These are phyloP conservation scores for Colletotrichum plurivorum DNA, from an alignment of 2,329 filamentous ascomycete species.

Conservation along the genomic window DNA sequence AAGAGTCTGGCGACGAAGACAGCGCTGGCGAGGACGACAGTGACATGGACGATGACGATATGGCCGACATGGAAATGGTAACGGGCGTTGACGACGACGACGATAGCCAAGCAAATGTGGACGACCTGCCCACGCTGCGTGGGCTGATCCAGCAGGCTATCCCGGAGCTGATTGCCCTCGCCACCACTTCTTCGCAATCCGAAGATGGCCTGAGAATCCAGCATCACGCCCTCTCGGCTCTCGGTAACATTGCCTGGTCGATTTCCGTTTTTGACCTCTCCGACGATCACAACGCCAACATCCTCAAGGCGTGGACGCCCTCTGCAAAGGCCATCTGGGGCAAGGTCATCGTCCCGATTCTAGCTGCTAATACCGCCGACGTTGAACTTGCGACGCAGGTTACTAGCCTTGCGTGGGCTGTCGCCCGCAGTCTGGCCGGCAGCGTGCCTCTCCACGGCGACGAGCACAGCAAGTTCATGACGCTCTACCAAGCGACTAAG, in stretches of 20 bases:
- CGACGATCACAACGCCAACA: slow-evolving; percentile 64
- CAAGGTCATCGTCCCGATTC: slow-evolving; percentile 67
- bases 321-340: slow-evolving; percentile 70
- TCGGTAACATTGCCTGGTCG: slow-evolving; percentile 79
- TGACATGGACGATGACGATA: slow-evolving; percentile 69
- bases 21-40: slow-evolving; percentile 57
- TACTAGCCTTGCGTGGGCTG: slow-evolving; percentile 76
- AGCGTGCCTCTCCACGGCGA: slow-evolving; percentile 62
- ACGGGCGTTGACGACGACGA: slow-evolving; percentile 63
- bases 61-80: slow-evolving; percentile 77
- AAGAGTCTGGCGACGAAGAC: slow-evolving; percentile 52
- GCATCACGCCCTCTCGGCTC: slow-evolving; percentile 68
- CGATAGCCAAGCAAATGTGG: slow-evolving; percentile 59
- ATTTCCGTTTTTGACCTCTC: slow-evolving; percentile 73
- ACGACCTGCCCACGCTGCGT: slow-evolving; percentile 69
- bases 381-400: slow-evolving; percentile 73
- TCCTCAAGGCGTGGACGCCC: slow-evolving; percentile 69
- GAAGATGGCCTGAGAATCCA: slow-evolving; percentile 63
- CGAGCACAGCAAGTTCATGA: slow-evolving; percentile 75
- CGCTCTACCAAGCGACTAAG: slow-evolving; percentile 73
- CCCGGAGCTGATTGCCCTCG: slow-evolving; percentile 64
- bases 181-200: slow-evolving; percentile 55
- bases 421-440: slow-evolving; percentile 68
- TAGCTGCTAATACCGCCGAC: slow-evolving; percentile 74
- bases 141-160: slow-evolving; percentile 61